Base-by-base conservation (phyloP, 345 rosid species). In the Hypericum perforatum region DNA sequence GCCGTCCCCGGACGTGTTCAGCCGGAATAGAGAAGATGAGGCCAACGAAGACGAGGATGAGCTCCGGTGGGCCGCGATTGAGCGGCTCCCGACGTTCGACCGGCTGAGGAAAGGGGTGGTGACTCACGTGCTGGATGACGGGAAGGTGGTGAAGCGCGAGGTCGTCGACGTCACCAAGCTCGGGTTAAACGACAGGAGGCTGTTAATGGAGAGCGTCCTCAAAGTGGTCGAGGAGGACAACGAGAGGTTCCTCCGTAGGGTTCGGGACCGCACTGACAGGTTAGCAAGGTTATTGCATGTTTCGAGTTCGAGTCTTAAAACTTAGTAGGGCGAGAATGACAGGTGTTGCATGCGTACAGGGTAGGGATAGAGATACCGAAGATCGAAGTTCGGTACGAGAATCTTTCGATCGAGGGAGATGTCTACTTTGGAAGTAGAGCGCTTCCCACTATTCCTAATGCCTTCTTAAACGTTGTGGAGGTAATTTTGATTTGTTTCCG, bases 1-100 rank as follows among this genome's bases (percentile, higher is more conserved):
- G 42, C 64, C 64, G 10, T 22, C 32, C 4, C 32, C 32, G 32
- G 77, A 72, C 54, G 77, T 68, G 61, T 72, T 72, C 64, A 41
- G 66, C 62, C 57, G 58, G 44, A n/a, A 50, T 16, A 36, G 64
- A 37, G 29, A 56, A 46, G 39, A 60, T 29, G 38, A 39, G 49
- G 49, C n/a, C 40, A 39, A 46, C 22, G 49, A 46, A 16, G 49
- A 46, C 15, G 49, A 46, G 49, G 49, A 46, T 22, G 22, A 46
- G 7, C 49, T 46, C 22, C 14, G 16, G 13, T 46, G 49, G 49
- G 49, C 49, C 6, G 49, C 49, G 16, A 46, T 46, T 8, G 49
- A 46, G 49, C 49, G 49, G 5, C 49, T 46, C 29, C 49, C 49
- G 5, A 46, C 49, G 8, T 46, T 13, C 16, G 49, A 46, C 15